Conservation (phyloP, 164 flowering plant genomes). For the Liriodendron chinense region DNA sequence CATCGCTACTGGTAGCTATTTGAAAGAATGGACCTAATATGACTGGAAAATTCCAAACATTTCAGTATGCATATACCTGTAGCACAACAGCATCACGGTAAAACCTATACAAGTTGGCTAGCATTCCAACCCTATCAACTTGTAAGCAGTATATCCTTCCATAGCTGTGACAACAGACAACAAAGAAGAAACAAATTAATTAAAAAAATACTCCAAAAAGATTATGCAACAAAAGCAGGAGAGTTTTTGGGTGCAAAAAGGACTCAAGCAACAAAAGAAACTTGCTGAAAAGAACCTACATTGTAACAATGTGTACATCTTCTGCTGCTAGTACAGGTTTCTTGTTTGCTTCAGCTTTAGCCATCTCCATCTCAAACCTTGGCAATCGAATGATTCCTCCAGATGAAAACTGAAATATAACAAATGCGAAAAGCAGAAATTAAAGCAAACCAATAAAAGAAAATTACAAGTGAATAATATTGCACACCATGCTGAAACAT, state of each 20-base stretch:
- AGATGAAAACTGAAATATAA: constrained; percentile 71
- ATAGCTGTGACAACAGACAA: constrained; percentile 48
- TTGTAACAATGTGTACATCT: constrained; percentile 79
- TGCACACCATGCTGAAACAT: neutral
- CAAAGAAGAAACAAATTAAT: neutral
- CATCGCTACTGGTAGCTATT: too few species aligned
- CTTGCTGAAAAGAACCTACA: constrained; percentile 43
- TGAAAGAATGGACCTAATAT: too few species aligned
- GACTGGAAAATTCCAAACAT: neutral
- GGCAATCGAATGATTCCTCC: constrained; percentile 87
- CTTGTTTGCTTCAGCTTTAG: constrained; percentile 75
- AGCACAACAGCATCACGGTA: constrained; percentile 94
- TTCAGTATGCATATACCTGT: constrained; percentile 52
- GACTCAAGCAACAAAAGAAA: constrained; percentile 1
- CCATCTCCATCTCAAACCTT: constrained; percentile 92
- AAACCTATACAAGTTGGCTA: constrained; percentile 73
- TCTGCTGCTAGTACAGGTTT: constrained; percentile 86
- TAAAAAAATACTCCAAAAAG: neutral
- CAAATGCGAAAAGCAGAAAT: neutral
- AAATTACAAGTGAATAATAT: neutral
- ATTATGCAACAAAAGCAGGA: too few species aligned
- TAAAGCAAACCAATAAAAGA: neutral
- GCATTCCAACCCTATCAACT: constrained; percentile 89
- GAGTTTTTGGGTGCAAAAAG: neutral
- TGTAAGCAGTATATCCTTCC: constrained; percentile 97